phyloP scores from a whole-genome alignment of 306 rosid genomes.

The Ochetophila trinervis region DNA sequence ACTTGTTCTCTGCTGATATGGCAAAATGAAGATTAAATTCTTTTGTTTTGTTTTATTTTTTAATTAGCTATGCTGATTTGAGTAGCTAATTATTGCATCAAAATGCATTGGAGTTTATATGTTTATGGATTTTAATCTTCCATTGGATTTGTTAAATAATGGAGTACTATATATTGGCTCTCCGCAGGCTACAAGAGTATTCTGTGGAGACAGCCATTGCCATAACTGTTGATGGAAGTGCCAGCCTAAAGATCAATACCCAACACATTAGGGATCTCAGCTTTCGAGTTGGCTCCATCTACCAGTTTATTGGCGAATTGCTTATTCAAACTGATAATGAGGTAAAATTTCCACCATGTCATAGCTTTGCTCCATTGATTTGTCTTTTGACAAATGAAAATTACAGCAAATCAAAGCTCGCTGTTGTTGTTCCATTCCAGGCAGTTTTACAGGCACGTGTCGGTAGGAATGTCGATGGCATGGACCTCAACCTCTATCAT shows the following conservation, averaged over 20 bases:
- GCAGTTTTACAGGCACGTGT: slow-evolving; percentile 72
- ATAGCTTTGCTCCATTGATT: background rate
- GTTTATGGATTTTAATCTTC: background rate
- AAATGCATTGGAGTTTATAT: background rate
- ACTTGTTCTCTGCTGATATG: no score
- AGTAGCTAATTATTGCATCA: slow-evolving; percentile 16
- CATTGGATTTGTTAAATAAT: background rate
- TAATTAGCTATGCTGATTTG: no score
- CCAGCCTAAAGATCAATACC: slow-evolving; percentile 44
- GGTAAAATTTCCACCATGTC: slow-evolving; percentile 36
- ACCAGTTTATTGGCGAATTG: slow-evolving; percentile 85
- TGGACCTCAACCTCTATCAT: slow-evolving; percentile 78
- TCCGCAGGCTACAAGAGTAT: slow-evolving; percentile 53
- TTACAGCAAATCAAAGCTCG: slow-evolving; percentile 3
- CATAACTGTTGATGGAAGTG: slow-evolving; percentile 50
- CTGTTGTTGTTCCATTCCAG: slow-evolving; percentile 40
- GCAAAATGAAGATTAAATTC: no score
- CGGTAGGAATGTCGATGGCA: slow-evolving; percentile 86
- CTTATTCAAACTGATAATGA: slow-evolving; percentile 55
- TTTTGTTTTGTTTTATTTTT: no score
- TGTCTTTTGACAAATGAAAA: slow-evolving; percentile 10
- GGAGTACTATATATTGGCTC: background rate
- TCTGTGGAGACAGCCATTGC: slow-evolving; percentile 63
- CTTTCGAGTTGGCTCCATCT: slow-evolving; percentile 64
- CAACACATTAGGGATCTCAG: slow-evolving; percentile 56